Base-by-base conservation (phyloP, 2,329 filamentous ascomycete genomes). In the Rugonectria rugulosa region DNA sequence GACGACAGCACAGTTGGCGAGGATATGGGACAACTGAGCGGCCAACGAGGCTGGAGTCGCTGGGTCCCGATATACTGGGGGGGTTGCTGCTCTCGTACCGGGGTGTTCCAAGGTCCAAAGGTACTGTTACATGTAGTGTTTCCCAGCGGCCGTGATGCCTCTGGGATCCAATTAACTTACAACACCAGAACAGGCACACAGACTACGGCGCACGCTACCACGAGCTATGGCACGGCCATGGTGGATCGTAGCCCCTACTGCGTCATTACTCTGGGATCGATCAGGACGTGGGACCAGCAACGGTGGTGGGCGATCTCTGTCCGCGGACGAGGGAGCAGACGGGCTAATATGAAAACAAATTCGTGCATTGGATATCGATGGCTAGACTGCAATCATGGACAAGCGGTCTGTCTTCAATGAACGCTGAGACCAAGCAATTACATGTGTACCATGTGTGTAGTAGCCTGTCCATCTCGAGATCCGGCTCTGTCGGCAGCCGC, bases 31-130 rank as follows among this genome's bases (percentile, higher is more conserved):
- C 29, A 14, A 41, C 44, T 45, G 45, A 55, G 49, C 52, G 53
- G 44, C 52, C 45, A 64, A 55, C 58, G 37, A 51, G 57, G 42
- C 61, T 63, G 48, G 57, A 52, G 57, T 43, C 46, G 54, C 47
- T 59, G 56, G 36, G 57, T 40, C 47, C 57, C 42, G 53, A 14
- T 56, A 57, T 59, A 47, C 56, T 56, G 51, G 58, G 56, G 56
- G 61, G 49, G 56, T 61, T 56, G n/a, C 53, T 60, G 52, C 32
- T 19, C 8, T 17, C 42, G 10, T 42, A 15, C 61, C 62, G 42
- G 59, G 51, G 51, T 59, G 42, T 26, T 40, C 46, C 32, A 56
- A 40, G 40, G 34, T 23, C 10, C 21, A 21, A 11, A 49, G 21
- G 38, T 50, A 50, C 37, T 45, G 53, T 40, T 54, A 56, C 53